A percentile compares a stretch with the other conserved stretches of the same genome.
These are phyloP conservation scores for Rhodotorula babjevae DNA, from an alignment of 768 basidiomycete genomes.

Conservation along the genomic window DNA sequence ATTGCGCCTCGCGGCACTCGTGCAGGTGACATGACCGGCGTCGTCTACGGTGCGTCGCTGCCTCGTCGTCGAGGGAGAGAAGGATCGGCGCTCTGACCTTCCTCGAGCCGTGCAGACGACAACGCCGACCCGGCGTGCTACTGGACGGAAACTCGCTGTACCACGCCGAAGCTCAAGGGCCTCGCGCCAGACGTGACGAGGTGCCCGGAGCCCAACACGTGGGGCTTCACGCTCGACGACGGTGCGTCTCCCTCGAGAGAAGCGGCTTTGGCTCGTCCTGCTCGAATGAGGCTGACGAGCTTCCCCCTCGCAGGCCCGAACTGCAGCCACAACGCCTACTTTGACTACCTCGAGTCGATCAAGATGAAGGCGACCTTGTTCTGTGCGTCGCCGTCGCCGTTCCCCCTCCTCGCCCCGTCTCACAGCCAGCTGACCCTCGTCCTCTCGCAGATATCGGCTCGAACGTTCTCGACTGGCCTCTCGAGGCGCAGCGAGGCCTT, in stretches of 20 bases:
- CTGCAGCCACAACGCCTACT: conserved; percentile 48
- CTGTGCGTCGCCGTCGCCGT: conserved; percentile 22
- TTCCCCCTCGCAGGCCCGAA: conserved; percentile 34
- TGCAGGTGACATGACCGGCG: conserved; percentile 44
- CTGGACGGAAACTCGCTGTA: conserved; percentile 46
- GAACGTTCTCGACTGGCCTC: conserved; percentile 50
- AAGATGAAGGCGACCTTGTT: conserved; percentile 48
- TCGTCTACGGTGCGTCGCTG: conserved; percentile 6
- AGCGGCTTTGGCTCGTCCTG: neutral
- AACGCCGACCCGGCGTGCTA: conserved; percentile 48
- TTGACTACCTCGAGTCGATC: conserved; percentile 45
- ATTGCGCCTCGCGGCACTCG: conserved; percentile 44
- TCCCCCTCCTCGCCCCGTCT: too few species aligned
- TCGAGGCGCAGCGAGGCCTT: conserved; percentile 47
- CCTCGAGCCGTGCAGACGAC: conserved; percentile 28
- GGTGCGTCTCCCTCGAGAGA: conserved; percentile 28
- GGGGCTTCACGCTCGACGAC: conserved; percentile 48
- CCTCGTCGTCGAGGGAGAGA: too few species aligned
- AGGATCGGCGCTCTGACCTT: too few species aligned
- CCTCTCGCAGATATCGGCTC: conserved; percentile 36
- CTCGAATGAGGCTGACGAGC: neutral
- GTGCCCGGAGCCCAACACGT: conserved; percentile 46
- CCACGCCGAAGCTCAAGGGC: conserved; percentile 40
- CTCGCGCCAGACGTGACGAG: conserved; percentile 44
- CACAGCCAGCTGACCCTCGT: neutral